Evolutionary conservation across 148 eudicot species (phyloP).

Genomic region (Amaranthus palmeri): DNA sequence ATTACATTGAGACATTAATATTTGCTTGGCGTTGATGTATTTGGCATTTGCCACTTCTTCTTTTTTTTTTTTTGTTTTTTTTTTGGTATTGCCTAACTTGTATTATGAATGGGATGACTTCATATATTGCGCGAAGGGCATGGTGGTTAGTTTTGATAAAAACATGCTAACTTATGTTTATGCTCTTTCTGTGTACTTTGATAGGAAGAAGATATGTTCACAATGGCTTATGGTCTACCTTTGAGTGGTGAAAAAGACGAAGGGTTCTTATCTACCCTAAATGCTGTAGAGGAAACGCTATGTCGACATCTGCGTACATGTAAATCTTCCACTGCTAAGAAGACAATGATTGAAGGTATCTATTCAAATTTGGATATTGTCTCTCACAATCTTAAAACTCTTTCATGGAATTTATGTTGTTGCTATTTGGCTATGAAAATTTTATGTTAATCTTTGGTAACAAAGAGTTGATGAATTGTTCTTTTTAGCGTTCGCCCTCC

Average conservation of each 20-base stretch:
- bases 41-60: neutral
- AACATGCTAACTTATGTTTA: constrained; percentile 3
- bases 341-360: constrained; percentile 70
- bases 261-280: constrained; percentile 63
- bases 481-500: neutral
- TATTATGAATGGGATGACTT: neutral
- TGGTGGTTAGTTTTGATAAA: neutral
- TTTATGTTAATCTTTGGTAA: neutral
- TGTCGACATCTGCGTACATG: constrained; percentile 87
- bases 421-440: too few relatives aligned
- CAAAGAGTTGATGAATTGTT: neutral
- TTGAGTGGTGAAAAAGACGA: constrained; percentile 85
- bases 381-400: neutral
- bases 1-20: too few relatives aligned
- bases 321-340: constrained; percentile 65
- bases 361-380: neutral
- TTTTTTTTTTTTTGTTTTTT: too few relatives aligned
- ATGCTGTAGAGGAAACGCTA: constrained; percentile 91
- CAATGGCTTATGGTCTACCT: constrained; percentile 85
- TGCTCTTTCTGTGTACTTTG: constrained; percentile 15
- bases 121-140: neutral
- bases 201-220: constrained; percentile 93
- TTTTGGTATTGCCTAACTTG: neutral
- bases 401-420: neutral
- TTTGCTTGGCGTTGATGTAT: neutral